phyloP scores from a whole-genome alignment of 2,329 filamentous ascomycete genomes.

The Bertia moriformis region DNA sequence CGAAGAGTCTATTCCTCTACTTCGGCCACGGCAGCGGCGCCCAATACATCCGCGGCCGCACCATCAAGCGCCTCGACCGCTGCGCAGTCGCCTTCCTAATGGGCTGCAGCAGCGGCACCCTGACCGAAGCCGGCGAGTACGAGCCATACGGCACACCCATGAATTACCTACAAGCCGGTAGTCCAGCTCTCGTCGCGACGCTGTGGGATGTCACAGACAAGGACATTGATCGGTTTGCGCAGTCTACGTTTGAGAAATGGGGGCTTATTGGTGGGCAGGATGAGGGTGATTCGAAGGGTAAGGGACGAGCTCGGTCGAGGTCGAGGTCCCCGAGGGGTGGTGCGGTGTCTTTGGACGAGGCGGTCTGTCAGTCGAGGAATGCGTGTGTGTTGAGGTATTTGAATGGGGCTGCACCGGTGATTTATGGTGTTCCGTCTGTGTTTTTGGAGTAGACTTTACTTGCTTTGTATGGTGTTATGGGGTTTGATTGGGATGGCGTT shows the following conservation, averaged over 20 bases:
- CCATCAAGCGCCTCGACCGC: conserved; percentile 43
- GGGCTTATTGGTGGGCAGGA: conserved; percentile 31
- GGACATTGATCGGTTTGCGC: conserved; percentile 60
- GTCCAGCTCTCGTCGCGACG: conserved; percentile 51
- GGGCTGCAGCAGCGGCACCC: conserved; percentile 55
- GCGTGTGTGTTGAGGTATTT: conserved; percentile 1
- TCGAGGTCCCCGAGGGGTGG: too few relatives aligned
- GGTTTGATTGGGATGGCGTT: too few relatives aligned
- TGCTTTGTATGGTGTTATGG: neutral
- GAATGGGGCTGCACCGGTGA: conserved; percentile 1
- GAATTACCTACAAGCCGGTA: conserved; percentile 53
- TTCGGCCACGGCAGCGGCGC: conserved; percentile 62
- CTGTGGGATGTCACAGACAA: conserved; percentile 68
- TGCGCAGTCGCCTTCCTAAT: conserved; percentile 54
- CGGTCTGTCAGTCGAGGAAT: neutral
- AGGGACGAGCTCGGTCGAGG: neutral
- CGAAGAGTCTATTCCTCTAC: conserved; percentile 47
- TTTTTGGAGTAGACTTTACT: neutral
- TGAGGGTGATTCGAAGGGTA: neutral
- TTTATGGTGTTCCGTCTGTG: neutral
- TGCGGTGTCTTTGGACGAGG: neutral
- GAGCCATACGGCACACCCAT: conserved; percentile 55
- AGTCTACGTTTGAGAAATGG: conserved; percentile 49
- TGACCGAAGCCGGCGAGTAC: conserved; percentile 52
- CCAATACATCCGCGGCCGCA: conserved; percentile 55